Base-by-base conservation (phyloP, 306 rosid species). In the Vigna angularis region DNA sequence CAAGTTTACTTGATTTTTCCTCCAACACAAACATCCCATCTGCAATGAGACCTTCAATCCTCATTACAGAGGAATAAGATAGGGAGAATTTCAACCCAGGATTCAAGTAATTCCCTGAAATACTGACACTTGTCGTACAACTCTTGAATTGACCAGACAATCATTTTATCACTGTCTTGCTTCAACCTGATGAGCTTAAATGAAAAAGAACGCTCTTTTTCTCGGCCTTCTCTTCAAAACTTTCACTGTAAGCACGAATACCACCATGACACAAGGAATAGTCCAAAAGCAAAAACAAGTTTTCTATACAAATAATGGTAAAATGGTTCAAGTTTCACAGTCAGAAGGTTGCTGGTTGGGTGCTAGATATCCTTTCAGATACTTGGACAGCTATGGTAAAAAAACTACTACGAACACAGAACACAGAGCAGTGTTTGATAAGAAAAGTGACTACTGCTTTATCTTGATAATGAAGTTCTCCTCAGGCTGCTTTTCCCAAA, bases 401-500 rank as follows among this genome's bases (percentile, higher is more conserved):
- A 52, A 66, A 67, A 14, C 16, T 73, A 78, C 55, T 7, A 34
- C 15, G 12, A 44, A 49, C 75, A 58, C 20, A 68, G 12, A 44
- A 49, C 75, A 58, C 20, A 68, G 15, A 67, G 9, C 38, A 42
- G 24, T 38, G 44, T 8, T 58, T 50, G 45, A 67, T 15, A 36
- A 75, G 53, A 57, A 28, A 34, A 11, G 12, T 50, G 22, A 45
- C 82, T 86, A 81, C 18, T 84, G 50, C 24, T 57, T 69, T 73
- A 82, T 87, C 9, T 50, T 75, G 26, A 85, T 64, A 0, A 75
- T 14, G 38, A 88, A 96, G 62, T 86, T 86, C 66, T 88, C 98
- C 80, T 93, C 99, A 1, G 91, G 87, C 44, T 79, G 94, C 81
- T 78, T 89, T 81, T 85, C 63, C 98, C 98, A 96, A 83, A 93